These are phyloP conservation scores for Arctium lappa DNA, from an alignment of 129 eudicot genomes.

Conservation along the genomic window DNA sequence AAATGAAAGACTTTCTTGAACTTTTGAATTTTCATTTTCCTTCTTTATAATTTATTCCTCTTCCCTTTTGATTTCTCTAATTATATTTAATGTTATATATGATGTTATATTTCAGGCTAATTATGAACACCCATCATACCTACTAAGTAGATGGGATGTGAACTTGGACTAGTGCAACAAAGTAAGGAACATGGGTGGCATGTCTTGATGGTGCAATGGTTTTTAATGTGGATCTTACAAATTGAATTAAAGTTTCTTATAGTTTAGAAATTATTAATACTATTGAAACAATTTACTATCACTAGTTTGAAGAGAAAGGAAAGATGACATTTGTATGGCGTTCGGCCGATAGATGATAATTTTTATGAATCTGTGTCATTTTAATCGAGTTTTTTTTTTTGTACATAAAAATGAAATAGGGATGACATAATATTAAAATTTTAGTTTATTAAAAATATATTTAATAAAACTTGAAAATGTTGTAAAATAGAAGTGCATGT, in stretches of 20 bases:
- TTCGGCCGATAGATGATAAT: not conserved
- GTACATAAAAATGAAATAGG: not conserved
- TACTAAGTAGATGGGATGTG: not conserved
- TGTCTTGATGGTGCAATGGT: not conserved
- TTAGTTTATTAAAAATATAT: too few relatives aligned
- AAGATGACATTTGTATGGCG: not conserved
- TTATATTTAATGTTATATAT: not conserved
- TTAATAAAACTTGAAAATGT: too few relatives aligned
- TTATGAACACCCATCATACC: not conserved
- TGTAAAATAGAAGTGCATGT: too few relatives aligned
- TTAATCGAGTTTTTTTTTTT: not conserved
- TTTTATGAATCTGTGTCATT: not conserved
- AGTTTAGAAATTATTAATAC: not conserved
- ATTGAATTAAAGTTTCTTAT: not conserved
- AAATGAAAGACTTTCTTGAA: not conserved
- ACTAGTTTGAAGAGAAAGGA: not conserved
- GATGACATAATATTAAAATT: not conserved
- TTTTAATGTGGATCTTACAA: not conserved
- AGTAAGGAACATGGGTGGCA: too few relatives aligned
- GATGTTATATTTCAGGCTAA: slow-evolving; percentile 19
- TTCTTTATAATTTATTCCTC: not conserved
- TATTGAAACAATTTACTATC: not conserved
- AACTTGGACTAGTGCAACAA: not conserved
- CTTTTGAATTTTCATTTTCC: not conserved
- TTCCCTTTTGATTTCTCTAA: not conserved